Evolutionary conservation across 768 basidiomycete species (phyloP), one percentile per base, ranked within the genome.

Genomic region (Cystofilobasidium bisporidii): DNA sequence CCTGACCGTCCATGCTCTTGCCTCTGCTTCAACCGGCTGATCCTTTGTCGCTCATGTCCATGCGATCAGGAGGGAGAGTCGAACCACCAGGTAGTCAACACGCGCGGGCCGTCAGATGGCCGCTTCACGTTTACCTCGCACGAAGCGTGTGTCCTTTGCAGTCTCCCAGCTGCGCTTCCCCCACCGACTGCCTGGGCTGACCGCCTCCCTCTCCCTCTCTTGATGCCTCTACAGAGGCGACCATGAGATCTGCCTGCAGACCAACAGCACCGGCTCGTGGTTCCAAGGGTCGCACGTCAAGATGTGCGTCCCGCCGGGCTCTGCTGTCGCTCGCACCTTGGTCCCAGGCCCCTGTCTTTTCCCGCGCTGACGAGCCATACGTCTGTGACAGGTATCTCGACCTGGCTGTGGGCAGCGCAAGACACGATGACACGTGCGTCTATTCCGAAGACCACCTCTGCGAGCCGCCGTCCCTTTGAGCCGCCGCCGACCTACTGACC

Each of bases 71-170:
- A 99, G 81, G 83, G 91, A 71, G 85, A 88, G 43, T 85, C 82
- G 2, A 84, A 84, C 2, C 87, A 97, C 72, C 78, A 81, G 63
- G 87, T 97, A 20, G 91, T 90, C 48, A 87, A 87, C 73, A 92
- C 91, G 12, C 84, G 85, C n/a, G 96, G 96, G 1, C 88, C 92
- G 8, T 80, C 86, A 28, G 88, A 94, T 60, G 89, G 96, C 33
- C 85, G 85, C 67, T 98, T 98, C 80, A 98, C 96, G 0, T 99
- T 99, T 75, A 97, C 96, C 32, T 96, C 94, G 6, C 91, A 96
- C 76, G 91, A 93, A 69, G 83, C 93, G 76, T 74, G 26, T 40
- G 74, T 72, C 12, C 59, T 18, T 40, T 40, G 15, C 40, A 17
- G n/a, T 62, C 61, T 30, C 40, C 40, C 38, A 28, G 30, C 40